phyloP scores from a whole-genome alignment of 2,329 filamentous ascomycete genomes.

The Fusarium newnesense region DNA sequence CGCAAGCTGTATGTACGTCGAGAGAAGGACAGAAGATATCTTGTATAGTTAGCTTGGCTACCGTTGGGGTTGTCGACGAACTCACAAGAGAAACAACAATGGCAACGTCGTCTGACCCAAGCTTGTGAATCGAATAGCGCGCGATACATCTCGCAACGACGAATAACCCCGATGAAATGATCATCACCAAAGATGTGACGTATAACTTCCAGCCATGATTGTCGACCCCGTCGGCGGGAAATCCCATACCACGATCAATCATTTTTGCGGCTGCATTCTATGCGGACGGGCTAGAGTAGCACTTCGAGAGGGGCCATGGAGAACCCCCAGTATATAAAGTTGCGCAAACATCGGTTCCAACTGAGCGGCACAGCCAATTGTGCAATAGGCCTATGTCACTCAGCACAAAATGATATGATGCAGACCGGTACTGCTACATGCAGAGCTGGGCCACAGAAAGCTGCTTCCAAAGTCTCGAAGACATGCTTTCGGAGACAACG shows the following conservation, averaged over 20 bases:
- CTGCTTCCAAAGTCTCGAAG: background rate
- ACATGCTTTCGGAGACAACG: background rate
- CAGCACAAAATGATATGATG: background rate
- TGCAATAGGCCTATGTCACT: background rate
- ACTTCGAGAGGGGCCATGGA: background rate
- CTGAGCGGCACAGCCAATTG: background rate
- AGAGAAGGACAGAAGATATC: background rate
- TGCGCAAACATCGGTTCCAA: too few species aligned
- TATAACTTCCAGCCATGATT: slow-evolving; percentile 3
- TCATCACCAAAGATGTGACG: background rate
- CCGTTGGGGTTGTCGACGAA: accelerated
- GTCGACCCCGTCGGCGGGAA: background rate
- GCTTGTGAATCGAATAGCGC: background rate
- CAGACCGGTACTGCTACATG: background rate
- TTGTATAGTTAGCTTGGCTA: accelerated
- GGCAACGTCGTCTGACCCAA: background rate
- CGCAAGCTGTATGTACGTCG: background rate
- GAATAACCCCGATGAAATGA: background rate
- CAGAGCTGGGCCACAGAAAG: too few species aligned
- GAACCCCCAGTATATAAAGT: background rate
- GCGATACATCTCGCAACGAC: background rate
- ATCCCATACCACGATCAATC: background rate
- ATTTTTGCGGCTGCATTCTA: background rate
- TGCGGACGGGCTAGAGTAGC: background rate
- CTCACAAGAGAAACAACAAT: background rate